These are phyloP conservation scores for Ganoderma meredithae DNA, from an alignment of 1,284 basidiomycete species.

Conservation along the genomic window DNA sequence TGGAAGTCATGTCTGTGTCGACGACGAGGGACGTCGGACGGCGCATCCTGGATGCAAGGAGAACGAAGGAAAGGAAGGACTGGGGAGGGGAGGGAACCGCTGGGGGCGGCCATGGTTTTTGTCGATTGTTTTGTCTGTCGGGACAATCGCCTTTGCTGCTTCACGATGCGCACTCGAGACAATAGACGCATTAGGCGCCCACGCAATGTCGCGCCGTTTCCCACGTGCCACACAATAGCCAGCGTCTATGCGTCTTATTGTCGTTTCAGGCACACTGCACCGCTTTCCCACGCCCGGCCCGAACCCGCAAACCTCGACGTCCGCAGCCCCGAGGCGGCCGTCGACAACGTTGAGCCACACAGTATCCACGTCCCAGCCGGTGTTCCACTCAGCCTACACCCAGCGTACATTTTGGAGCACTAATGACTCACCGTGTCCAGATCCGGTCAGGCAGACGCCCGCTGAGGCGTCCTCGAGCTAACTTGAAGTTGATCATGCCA, in stretches of 20 bases:
- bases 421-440: not conserved
- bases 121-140: constrained; percentile 37
- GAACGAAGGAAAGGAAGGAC: constrained; percentile 35
- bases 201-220: constrained; percentile 25
- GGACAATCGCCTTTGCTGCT: constrained; percentile 31
- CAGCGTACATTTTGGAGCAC: not conserved
- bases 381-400: not conserved
- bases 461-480: not conserved
- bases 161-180: constrained; percentile 11
- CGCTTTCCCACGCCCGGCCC: constrained; percentile 23
- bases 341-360: not conserved
- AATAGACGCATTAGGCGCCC: constrained; percentile 31
- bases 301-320: constrained; percentile 11
- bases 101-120: constrained; percentile 41
- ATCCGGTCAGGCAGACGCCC: not conserved
- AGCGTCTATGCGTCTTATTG: constrained; percentile 26
- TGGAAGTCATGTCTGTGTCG: constrained; percentile 41
- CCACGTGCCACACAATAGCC: constrained; percentile 32
- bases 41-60: constrained; percentile 42
- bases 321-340: not conserved
- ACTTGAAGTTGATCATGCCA: not conserved
- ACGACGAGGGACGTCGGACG: constrained; percentile 45
- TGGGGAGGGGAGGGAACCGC: constrained; percentile 19
- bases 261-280: constrained; percentile 24
- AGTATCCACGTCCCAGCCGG: not conserved